Conservation (phyloP, 495 filamentous ascomycete species). For the Margaritispora aquatica region DNA sequence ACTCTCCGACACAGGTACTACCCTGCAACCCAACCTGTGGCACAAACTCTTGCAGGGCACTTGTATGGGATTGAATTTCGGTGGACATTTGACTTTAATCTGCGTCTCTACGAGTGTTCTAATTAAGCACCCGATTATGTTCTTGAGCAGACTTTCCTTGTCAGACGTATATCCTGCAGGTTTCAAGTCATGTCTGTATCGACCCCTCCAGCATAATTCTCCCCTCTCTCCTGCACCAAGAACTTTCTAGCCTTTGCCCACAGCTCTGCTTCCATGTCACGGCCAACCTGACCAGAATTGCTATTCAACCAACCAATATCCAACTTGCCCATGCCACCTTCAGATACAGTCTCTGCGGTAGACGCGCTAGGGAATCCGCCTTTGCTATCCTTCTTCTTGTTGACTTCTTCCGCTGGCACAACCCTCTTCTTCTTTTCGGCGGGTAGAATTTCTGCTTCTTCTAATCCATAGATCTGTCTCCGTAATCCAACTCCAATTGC, state of each 20-base stretch:
- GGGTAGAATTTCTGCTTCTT: slow-evolving; percentile 69
- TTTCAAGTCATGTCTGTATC: slow-evolving; percentile 15
- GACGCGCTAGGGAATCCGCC: background rate
- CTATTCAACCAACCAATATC: slow-evolving; percentile 86
- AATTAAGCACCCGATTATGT: too few relatives aligned
- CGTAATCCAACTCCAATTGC: slow-evolving; percentile 63
- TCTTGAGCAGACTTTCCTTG: too few relatives aligned
- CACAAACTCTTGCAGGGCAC: too few relatives aligned
- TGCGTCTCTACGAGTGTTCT: too few relatives aligned
- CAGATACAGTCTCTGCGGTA: background rate
- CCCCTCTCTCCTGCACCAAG: slow-evolving; percentile 13
- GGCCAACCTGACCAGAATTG: slow-evolving; percentile 67
- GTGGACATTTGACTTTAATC: too few relatives aligned
- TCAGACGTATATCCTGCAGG: too few relatives aligned
- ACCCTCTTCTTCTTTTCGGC: slow-evolving; percentile 28
- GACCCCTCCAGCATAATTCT: slow-evolving; percentile 1
- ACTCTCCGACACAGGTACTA: too few relatives aligned
- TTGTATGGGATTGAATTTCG: too few relatives aligned
- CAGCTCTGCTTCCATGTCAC: slow-evolving; percentile 72
- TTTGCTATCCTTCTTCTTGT: background rate
- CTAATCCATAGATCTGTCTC: slow-evolving; percentile 72
- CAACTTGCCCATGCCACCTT: slow-evolving; percentile 18
- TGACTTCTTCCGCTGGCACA: background rate
- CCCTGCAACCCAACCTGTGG: too few relatives aligned
- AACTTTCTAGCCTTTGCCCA: slow-evolving; percentile 51